These are phyloP conservation scores for Ostreobium quekettii DNA, from an alignment of 139 green algal genomes.

Conservation along the genomic window DNA sequence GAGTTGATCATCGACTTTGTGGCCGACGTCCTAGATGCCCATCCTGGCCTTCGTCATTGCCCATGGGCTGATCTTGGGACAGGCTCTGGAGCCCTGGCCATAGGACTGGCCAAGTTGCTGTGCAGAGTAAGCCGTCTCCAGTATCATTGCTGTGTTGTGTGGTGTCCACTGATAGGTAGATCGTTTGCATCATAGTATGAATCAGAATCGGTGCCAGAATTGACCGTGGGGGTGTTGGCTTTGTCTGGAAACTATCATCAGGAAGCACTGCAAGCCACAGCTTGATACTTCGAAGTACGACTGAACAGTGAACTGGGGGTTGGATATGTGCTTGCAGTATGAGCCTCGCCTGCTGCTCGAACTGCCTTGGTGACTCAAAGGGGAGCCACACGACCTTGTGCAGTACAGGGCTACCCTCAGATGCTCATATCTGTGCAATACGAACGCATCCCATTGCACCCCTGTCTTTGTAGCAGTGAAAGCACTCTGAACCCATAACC, in stretches of 20 bases:
- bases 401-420: too few species aligned
- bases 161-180: slow-evolving; percentile 18
- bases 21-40: slow-evolving; percentile 23
- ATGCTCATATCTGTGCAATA: too few species aligned
- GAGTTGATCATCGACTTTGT: slow-evolving; percentile 75
- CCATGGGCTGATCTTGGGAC: slow-evolving; percentile 86
- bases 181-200: not conserved
- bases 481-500: too few species aligned
- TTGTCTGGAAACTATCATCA: not conserved
- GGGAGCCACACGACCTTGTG: too few species aligned
- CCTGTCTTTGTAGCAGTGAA: too few species aligned
- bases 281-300: too few species aligned
- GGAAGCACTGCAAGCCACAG: not conserved
- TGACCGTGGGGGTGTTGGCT: not conserved
- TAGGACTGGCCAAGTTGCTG: slow-evolving; percentile 55
- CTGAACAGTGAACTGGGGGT: too few species aligned
- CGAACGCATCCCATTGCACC: too few species aligned
- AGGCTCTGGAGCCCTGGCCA: slow-evolving; percentile 77
- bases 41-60: slow-evolving; percentile 21
- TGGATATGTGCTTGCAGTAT: too few species aligned
- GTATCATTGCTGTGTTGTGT: not conserved
- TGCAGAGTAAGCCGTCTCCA: slow-evolving; percentile 16
- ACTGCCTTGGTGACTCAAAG: too few species aligned
- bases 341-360: too few species aligned
- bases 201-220: not conserved